Conservation (phyloP, 2,329 filamentous ascomycete genomes). For the Tolypocladium nubicola region DNA sequence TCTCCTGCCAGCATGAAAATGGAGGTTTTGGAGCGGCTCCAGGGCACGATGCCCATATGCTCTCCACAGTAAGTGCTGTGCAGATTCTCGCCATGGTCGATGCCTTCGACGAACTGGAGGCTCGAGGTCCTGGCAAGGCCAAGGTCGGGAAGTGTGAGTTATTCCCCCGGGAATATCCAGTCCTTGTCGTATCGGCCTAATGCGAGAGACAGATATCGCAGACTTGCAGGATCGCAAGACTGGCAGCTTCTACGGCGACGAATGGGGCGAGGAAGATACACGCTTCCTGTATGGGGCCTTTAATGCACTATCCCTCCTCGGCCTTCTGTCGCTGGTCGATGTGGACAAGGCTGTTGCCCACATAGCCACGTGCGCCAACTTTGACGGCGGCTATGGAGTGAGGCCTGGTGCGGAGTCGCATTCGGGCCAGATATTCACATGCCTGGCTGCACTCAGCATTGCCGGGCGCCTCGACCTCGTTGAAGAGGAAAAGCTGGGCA, state of each 20-base stretch:
- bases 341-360: slow-evolving; percentile 71
- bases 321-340: slow-evolving; percentile 62
- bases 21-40: slow-evolving; percentile 93
- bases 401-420: slow-evolving; percentile 88
- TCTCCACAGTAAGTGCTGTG: slow-evolving; percentile 90
- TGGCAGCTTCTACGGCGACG: slow-evolving; percentile 85
- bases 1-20: slow-evolving; percentile 81
- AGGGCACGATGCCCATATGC: slow-evolving; percentile 89
- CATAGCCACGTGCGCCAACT: slow-evolving; percentile 75
- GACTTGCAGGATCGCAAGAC: slow-evolving; percentile 67
- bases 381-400: slow-evolving; percentile 89
- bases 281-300: slow-evolving; percentile 87
- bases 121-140: slow-evolving; percentile 49
- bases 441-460: slow-evolving; percentile 77
- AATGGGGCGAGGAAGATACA: slow-evolving; percentile 95
- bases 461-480: slow-evolving; percentile 72
- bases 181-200: slow-evolving; percentile 7
- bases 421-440: slow-evolving; percentile 91
- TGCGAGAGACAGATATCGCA: slow-evolving; percentile 53
- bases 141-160: slow-evolving; percentile 71
- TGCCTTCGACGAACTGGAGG: slow-evolving; percentile 74
- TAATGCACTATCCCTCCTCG: slow-evolving; percentile 78
- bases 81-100: slow-evolving; percentile 85
- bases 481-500: slow-evolving; percentile 69
- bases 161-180: slow-evolving; percentile 1